Evolutionary conservation across 2,329 filamentous ascomycete genomes (phyloP).

Genomic region (Chrysoporthe austroafricana): DNA sequence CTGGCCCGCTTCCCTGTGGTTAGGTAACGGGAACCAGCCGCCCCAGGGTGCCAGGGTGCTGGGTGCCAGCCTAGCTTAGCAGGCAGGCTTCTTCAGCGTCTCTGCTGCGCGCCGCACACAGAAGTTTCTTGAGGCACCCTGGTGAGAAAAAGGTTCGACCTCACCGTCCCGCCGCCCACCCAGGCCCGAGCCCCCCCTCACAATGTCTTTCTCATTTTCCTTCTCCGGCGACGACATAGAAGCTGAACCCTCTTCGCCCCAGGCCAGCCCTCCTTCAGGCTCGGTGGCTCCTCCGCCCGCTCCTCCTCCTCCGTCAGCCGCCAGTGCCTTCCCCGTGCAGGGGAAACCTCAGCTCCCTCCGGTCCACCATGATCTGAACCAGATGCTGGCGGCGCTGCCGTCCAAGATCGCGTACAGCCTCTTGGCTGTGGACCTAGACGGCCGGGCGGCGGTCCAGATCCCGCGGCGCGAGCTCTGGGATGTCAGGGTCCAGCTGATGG

Average conservation of each 20-base stretch:
- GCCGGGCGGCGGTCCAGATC: constrained; percentile 56
- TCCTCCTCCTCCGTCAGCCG: constrained; percentile 33
- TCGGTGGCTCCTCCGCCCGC: constrained; percentile 32
- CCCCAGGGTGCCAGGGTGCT: no score
- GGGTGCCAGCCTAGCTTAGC: no score
- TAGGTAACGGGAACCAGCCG: not conserved
- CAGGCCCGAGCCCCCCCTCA: not conserved
- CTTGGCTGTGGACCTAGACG: constrained; percentile 63
- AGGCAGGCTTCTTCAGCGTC: not conserved
- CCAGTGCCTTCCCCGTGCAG: constrained; percentile 63
- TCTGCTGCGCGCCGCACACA: not conserved
- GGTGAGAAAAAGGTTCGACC: not conserved
- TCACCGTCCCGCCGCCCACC: not conserved
- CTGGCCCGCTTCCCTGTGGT: not conserved
- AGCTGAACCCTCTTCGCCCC: constrained; percentile 40
- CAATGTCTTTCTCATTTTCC: constrained; percentile 62
- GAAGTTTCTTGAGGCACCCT: not conserved
- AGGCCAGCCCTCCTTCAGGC: constrained; percentile 4
- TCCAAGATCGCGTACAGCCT: constrained; percentile 74
- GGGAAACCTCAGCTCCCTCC: constrained; percentile 64
- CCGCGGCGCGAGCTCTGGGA: constrained; percentile 82
- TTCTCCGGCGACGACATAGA: constrained; percentile 70
- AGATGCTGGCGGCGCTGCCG: constrained; percentile 64
- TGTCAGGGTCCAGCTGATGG: constrained; percentile 80
- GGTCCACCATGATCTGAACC: constrained; percentile 52